Conservation (phyloP, 805 yeast species). For the Lachancea sp. region DNA sequence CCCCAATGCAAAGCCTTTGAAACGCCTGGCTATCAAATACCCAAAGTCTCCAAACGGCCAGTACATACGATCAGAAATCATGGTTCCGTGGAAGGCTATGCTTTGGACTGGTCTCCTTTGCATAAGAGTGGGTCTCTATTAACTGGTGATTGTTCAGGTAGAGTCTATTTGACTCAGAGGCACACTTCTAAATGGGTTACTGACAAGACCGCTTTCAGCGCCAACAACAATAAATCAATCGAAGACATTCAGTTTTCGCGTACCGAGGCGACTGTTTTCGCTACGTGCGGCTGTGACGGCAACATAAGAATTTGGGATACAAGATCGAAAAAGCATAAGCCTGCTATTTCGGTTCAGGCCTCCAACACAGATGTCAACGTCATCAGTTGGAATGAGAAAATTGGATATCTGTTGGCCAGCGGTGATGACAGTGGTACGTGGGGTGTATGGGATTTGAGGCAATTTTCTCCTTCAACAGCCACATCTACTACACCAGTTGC, state of each 20-base stretch:
- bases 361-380: constrained; percentile 85
- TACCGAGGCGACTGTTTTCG: constrained; percentile 87
- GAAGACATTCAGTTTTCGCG: constrained; percentile 98
- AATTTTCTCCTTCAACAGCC: constrained; percentile 51
- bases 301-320: constrained; percentile 94
- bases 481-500: constrained; percentile 71
- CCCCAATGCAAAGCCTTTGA: constrained; percentile 79
- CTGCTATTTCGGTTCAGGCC: constrained; percentile 80
- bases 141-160: constrained; percentile 85
- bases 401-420: constrained; percentile 80
- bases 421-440: constrained; percentile 97
- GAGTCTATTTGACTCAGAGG: constrained; percentile 71
- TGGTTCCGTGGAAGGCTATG: constrained; percentile 96
- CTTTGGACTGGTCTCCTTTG: constrained; percentile 93
- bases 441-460: constrained; percentile 97
- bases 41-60: constrained; percentile 74
- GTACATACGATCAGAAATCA: constrained; percentile 74
- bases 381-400: constrained; percentile 88
- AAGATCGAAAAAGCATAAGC: constrained; percentile 83
- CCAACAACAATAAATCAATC: constrained; percentile 62
- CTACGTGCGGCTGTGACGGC: constrained; percentile 92
- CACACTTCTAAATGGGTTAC: constrained; percentile 78
- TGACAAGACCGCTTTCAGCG: constrained; percentile 68
- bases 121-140: constrained; percentile 72
- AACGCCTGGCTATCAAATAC: constrained; percentile 76